phyloP scores from a whole-genome alignment of 208 protist genomes.

The Crithidia sp. region DNA sequence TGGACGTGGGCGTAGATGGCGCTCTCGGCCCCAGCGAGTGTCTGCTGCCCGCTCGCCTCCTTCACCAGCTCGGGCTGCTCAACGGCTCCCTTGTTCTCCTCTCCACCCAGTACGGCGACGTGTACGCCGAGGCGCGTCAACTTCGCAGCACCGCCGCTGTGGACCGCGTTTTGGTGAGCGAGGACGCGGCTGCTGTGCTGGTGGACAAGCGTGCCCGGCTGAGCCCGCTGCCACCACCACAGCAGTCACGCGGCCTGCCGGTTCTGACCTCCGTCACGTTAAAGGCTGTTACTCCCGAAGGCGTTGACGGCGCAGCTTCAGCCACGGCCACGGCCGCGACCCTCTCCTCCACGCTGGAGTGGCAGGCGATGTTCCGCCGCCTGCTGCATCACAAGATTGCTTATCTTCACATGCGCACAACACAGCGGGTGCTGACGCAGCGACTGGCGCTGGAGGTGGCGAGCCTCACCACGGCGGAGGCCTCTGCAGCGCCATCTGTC shows the following conservation, averaged over 20 bases:
- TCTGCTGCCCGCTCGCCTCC: background rate
- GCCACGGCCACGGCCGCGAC: constrained; percentile 9
- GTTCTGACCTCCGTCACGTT: constrained; percentile 22
- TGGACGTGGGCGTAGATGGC: constrained; percentile 2
- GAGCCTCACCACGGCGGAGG: background rate
- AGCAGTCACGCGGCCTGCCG: constrained; percentile 12
- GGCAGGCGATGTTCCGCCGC: constrained; percentile 44
- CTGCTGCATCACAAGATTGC: constrained; percentile 38
- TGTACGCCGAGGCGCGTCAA: constrained; percentile 29
- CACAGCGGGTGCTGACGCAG: constrained; percentile 36
- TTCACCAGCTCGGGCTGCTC: constrained; percentile 28
- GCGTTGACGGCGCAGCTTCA: background rate
- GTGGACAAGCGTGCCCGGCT: constrained; percentile 24
- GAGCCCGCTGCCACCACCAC: constrained; percentile 3
- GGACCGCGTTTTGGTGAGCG: constrained; percentile 26
- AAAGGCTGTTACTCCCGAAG: constrained; percentile 10
- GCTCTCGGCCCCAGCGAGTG: constrained; percentile 29
- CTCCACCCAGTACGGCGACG: constrained; percentile 15
- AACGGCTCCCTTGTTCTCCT: constrained; percentile 20
- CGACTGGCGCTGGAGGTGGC: constrained; percentile 41
- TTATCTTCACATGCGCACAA: constrained; percentile 40
- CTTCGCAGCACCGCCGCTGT: constrained; percentile 1
- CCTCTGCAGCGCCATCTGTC: background rate
- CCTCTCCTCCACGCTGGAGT: constrained; percentile 24
- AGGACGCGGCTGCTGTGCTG: constrained; percentile 33